A percentile compares a stretch with the other conserved stretches of the same genome.
Evolutionary conservation across 2,329 filamentous ascomycete species (phyloP).

Genomic region (Penicillium sp.): DNA sequence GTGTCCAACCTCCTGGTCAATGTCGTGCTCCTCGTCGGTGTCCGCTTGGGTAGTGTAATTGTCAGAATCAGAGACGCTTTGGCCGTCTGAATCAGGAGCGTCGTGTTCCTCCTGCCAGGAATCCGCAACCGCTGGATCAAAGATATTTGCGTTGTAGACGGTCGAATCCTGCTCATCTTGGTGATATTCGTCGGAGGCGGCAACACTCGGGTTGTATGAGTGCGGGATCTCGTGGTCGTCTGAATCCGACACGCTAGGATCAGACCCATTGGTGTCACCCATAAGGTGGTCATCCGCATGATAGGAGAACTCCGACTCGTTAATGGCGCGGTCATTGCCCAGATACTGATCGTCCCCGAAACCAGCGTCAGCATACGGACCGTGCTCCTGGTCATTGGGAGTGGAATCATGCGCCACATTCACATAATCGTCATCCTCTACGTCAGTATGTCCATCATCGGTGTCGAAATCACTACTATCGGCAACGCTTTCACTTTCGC

Average conservation of each 20-base stretch:
- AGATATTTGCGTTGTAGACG: too few species aligned
- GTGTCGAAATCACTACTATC: neutral
- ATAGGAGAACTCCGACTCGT: neutral
- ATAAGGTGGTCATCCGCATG: neutral
- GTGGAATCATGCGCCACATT: neutral
- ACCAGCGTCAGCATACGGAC: neutral
- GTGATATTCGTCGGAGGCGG: too few species aligned
- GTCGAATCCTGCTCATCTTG: too few species aligned
- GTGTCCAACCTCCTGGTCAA: too few species aligned
- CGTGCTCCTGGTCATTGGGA: neutral
- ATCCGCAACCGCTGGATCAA: too few species aligned
- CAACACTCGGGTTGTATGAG: too few species aligned
- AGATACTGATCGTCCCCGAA: neutral
- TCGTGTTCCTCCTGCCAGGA: neutral
- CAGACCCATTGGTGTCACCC: neutral
- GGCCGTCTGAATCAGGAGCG: neutral
- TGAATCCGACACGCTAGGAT: neutral
- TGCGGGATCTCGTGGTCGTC: neutral
- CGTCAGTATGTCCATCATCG: neutral
- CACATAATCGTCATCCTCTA: neutral
- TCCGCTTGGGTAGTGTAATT: neutral
- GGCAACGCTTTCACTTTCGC: neutral
- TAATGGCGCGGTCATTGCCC: too few species aligned
- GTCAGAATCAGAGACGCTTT: neutral
- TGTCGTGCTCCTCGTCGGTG: neutral